Conservation (phyloP, 2,329 filamentous ascomycete species). For the Metarhizium anisopliae region DNA sequence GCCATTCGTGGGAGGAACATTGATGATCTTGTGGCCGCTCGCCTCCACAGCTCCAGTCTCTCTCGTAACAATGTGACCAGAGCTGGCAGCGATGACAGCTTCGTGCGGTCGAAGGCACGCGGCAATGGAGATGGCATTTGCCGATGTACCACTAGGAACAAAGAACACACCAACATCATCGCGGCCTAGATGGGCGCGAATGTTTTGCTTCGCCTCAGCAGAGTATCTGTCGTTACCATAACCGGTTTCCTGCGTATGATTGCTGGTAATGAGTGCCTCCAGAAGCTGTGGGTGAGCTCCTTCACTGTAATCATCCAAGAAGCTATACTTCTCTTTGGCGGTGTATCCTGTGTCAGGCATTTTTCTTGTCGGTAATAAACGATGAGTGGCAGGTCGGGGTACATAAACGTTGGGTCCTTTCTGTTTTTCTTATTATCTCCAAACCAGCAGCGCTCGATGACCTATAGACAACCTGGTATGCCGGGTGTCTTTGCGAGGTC, state of each 20-base stretch:
- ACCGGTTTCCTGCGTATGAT: constrained; percentile 34
- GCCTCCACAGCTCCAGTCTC: constrained; percentile 43
- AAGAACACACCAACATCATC: constrained; percentile 38
- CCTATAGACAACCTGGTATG: neutral
- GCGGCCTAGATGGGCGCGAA: constrained; percentile 27
- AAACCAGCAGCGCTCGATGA: neutral
- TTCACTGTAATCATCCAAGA: constrained; percentile 43
- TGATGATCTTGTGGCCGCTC: constrained; percentile 42
- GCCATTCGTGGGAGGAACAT: constrained; percentile 33
- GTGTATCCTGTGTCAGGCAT: constrained; percentile 9
- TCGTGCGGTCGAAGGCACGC: constrained; percentile 41
- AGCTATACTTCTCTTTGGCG: constrained; percentile 27
- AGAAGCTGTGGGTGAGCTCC: constrained; percentile 41
- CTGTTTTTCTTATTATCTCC: neutral
- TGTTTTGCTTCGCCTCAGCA: constrained; percentile 30
- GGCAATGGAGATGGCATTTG: constrained; percentile 42
- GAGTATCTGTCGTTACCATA: constrained; percentile 38
- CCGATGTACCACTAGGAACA: constrained; percentile 41
- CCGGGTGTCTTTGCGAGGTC: neutral
- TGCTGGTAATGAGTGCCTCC: constrained; percentile 34
- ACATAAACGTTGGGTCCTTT: neutral
- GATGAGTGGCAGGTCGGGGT: neutral
- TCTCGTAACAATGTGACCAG: constrained; percentile 39
- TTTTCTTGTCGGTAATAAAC: neutral
- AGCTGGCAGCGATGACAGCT: constrained; percentile 39